Evolutionary conservation across 2,329 filamentous ascomycete genomes (phyloP).

Genomic region (Tolypocladium inflatum): DNA sequence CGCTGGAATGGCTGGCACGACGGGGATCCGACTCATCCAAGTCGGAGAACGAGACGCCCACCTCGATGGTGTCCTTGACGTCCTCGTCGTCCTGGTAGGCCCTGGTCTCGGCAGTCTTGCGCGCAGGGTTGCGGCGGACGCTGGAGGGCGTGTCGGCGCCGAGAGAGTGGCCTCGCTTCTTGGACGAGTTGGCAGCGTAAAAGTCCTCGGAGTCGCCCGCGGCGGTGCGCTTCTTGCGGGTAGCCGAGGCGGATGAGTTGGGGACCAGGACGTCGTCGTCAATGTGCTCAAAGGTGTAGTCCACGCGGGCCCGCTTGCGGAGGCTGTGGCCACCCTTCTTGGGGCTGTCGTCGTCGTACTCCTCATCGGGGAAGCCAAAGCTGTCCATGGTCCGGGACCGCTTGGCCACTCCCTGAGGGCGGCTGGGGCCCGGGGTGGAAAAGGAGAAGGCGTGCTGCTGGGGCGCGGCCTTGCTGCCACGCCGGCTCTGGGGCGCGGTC

Average conservation of each 20-base stretch:
- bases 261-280: conserved; percentile 34
- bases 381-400: conserved; percentile 35
- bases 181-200: conserved; percentile 10
- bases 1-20: conserved; percentile 14
- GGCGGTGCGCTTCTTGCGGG: conserved; percentile 25
- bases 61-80: conserved; percentile 49
- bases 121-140: conserved; percentile 29
- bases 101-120: conserved; percentile 25
- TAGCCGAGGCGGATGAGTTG: conserved; percentile 22
- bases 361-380: conserved; percentile 21
- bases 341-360: conserved; percentile 39
- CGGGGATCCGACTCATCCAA: conserved; percentile 19
- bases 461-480: conserved; percentile 23
- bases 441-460: conserved; percentile 27
- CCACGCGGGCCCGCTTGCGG: conserved; percentile 44
- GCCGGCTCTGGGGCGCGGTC: conserved; percentile 18
- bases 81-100: conserved; percentile 34
- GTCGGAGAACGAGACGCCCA: conserved; percentile 32
- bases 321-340: conserved; percentile 51
- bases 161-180: conserved; percentile 27
- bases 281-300: conserved; percentile 46
- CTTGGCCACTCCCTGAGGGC: conserved; percentile 25
- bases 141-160: conserved; percentile 24
- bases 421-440: conserved; percentile 21
- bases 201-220: conserved; percentile 24